Evolutionary conservation across 768 basidiomycete species (phyloP), one percentile per base, ranked within the genome.

Genomic region (Podaxis sp.): DNA sequence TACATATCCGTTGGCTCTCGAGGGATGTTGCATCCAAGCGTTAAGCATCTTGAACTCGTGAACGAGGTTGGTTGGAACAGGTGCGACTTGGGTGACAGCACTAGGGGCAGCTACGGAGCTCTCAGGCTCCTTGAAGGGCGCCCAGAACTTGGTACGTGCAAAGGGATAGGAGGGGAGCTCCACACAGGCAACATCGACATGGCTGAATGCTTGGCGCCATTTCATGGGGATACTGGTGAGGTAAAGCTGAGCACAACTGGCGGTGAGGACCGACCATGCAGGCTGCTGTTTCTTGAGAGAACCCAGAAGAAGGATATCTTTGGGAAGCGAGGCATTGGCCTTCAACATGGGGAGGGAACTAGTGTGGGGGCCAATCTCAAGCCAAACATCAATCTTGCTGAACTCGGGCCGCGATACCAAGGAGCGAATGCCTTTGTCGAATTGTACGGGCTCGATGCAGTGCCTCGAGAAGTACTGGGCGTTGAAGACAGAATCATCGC

Each of bases 331-430:
- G 15, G 74, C 66, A 59, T 76, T 77, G 9, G 77, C 74, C 68
- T 77, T 80, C 8, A 91, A 68, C 81, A 89, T 82, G 0, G 87
- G 81, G 2, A 89, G 74, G 13, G 80, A 79, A 3, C 79, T 78
- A 0, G 83, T 74, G 64, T 89, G 86, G 11, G 89, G 87, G 1
- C 89, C 85, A 47, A 90, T 79, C 70, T 91, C 90, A 7, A 91
- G 75, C 84, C 85, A 90, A 0, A 66, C 78, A 46, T 77, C 77
- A 9, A 56, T 6, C 78, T 69, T 13, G 69, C 61, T 46, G 67
- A 54, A 27, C 75, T 62, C 15, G 69, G 71, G 12, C 70, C 24
- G 13, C 61, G 63, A 64, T 1, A 77, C 33, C 9, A 85, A 75
- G 0, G 79, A 72, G n/a, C 70, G 72, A 2, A 90, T 69, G 12